phyloP scores from a whole-genome alignment of 495 filamentous ascomycete genomes.

The Xylaria flabelliformis region DNA sequence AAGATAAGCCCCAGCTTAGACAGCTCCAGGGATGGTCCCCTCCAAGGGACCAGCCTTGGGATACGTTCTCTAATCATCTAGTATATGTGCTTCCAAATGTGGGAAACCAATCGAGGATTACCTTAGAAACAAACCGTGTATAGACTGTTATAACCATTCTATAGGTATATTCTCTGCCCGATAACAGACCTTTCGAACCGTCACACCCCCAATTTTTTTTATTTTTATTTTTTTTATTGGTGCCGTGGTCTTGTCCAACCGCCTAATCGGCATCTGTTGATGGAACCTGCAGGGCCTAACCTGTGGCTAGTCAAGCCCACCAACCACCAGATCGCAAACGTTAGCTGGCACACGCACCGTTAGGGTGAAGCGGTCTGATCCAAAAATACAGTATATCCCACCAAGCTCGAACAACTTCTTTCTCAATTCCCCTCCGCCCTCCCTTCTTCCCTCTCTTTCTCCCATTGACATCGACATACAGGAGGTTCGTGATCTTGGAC shows the following conservation, averaged over 20 bases:
- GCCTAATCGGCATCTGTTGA: neutral
- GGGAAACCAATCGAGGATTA: neutral
- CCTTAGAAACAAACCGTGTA: neutral
- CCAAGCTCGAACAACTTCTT: neutral
- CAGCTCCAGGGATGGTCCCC: no score
- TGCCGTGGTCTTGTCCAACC: neutral
- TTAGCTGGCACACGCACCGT: slow-evolving; percentile 26
- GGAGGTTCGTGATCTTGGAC: slow-evolving; percentile 29
- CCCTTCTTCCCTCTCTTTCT: slow-evolving; percentile 5
- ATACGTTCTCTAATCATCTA: no score
- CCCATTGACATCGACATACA: slow-evolving; percentile 21
- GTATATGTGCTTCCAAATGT: no score
- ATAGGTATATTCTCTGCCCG: no score
- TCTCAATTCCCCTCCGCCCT: slow-evolving; percentile 6
- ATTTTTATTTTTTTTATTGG: neutral
- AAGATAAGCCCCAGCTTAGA: neutral
- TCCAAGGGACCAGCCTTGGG: no score
- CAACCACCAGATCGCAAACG: slow-evolving; percentile 22
- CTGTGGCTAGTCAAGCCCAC: slow-evolving; percentile 23
- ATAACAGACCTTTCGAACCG: neutral
- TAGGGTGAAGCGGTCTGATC: slow-evolving; percentile 25
- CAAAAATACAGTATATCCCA: slow-evolving; percentile 23
- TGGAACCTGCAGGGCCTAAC: neutral
- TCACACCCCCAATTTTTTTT: neutral
- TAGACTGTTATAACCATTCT: neutral